Evolutionary conservation across 257 asterid genomes (phyloP), one percentile per base, ranked within the genome.

Genomic region (Forsythia suspensa): DNA sequence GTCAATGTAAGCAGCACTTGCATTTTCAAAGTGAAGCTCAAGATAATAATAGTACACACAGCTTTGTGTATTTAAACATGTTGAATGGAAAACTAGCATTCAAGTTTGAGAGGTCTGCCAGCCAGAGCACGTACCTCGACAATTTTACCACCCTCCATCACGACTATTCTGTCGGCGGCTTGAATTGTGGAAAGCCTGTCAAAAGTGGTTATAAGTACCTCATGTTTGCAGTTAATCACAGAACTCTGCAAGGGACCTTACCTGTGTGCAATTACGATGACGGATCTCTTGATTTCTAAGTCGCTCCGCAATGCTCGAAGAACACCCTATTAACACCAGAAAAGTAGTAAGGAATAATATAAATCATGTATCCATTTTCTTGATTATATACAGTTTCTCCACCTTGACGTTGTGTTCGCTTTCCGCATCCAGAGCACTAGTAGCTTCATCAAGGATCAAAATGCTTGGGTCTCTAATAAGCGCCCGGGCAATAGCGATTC

Each of bases 351-450:
- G 74, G 36, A 72, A 39, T 74, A 65, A 69, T 20, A 79, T 52
- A 34, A 18, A 81, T 38, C 43, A 66, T 79, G 44, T 75, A 72
- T 42, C 37, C 43, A 34, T 3, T 77, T 63, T 37, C 43, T 21
- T 29, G 15, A 66, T 11, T 3, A 42, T 36, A 48, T 79, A 6
- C 72, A n/a, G 37, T 77, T 63, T 72, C 39, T 74, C 51, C 79
- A 95, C 97, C 97, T 92, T 92, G 72, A 96, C 88, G 82, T 92
- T 88, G 90, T 96, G 97, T 83, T 96, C 99, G 16, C 97, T 93
- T 85, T 92, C 98, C 1, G 97, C 99, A 86, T 96, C 99, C 15
- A 96, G 88, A 75, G 98, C 98, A 80, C 99, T 96, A 1, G 99
- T 96, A 69, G 98, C 99, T 88, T 95, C 99, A 85, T 95, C 99